Evolutionary conservation across 164 flowering plant species (phyloP).

Genomic region (Umbellularia californica): DNA sequence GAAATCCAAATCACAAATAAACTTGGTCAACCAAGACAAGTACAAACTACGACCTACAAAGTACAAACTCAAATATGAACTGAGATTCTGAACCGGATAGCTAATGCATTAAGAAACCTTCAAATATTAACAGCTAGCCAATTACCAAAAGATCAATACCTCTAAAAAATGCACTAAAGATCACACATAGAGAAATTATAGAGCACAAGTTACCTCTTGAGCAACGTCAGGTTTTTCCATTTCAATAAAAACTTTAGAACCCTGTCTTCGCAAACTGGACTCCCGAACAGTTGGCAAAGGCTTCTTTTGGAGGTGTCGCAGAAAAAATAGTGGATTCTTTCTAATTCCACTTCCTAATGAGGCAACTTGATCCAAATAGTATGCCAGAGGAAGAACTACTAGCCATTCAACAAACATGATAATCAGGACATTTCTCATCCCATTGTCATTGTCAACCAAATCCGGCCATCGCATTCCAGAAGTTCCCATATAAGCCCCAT

Average conservation of each 20-base stretch:
- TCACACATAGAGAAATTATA: background rate
- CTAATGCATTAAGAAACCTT: background rate
- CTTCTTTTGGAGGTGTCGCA: constrained; percentile 42
- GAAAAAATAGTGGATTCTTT: constrained; percentile 59
- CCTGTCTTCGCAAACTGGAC: constrained; percentile 52
- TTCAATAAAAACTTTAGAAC: constrained; percentile 60
- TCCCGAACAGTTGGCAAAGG: constrained; percentile 32
- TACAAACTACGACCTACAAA: background rate
- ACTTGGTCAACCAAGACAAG: background rate
- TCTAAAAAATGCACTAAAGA: background rate
- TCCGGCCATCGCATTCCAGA: constrained; percentile 81
- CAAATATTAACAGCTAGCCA: background rate
- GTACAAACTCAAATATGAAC: background rate
- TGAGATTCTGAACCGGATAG: background rate
- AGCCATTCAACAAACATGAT: constrained; percentile 69
- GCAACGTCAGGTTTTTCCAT: constrained; percentile 82
- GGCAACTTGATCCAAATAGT: constrained; percentile 61
- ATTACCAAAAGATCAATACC: background rate
- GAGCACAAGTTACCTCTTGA: constrained; percentile 65
- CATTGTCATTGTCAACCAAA: constrained; percentile 58
- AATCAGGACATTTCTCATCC: constrained; percentile 68
- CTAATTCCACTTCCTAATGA: constrained; percentile 58
- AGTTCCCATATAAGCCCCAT: constrained; percentile 51
- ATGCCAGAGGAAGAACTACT: constrained; percentile 48
- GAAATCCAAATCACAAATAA: background rate